These are phyloP conservation scores for Alnus rubra DNA, from an alignment of 306 rosid species.

Conservation along the genomic window DNA sequence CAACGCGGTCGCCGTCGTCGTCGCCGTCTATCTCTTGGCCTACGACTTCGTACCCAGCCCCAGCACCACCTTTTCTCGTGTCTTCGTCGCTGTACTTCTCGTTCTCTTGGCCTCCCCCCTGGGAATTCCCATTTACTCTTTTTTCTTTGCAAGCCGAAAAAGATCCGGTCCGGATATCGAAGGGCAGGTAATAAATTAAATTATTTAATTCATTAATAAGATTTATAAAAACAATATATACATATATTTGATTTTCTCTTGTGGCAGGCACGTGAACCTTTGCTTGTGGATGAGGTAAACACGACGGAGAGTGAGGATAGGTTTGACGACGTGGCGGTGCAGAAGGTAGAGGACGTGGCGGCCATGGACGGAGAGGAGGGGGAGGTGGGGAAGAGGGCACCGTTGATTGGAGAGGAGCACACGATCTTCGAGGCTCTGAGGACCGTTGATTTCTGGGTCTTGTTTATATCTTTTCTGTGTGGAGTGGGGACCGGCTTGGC, in stretches of 20 bases:
- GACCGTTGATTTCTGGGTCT: slow-evolving; percentile 75
- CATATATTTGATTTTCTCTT: no score
- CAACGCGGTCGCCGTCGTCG: slow-evolving; percentile 60
- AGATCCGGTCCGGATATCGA: slow-evolving; percentile 39
- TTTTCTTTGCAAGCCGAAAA: slow-evolving; percentile 26
- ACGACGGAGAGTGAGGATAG: slow-evolving; percentile 11
- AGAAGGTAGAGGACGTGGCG: background rate
- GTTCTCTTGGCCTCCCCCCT: slow-evolving; percentile 69
- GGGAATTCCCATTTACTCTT: slow-evolving; percentile 52
- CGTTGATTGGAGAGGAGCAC: slow-evolving; percentile 86
- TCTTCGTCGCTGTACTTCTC: slow-evolving; percentile 44
- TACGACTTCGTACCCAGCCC: slow-evolving; percentile 60
- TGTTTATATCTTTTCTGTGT: slow-evolving; percentile 81
- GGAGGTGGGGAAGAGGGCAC: slow-evolving; percentile 22
- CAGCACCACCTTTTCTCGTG: slow-evolving; percentile 31
- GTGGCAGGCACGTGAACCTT: slow-evolving; percentile 34
- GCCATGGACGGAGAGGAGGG: slow-evolving; percentile 13
- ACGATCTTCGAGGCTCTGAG: slow-evolving; percentile 56
- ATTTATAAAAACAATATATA: no score
- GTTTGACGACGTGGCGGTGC: background rate
- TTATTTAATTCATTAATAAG: no score
- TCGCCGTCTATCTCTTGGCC: slow-evolving; percentile 61
- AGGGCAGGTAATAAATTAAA: background rate
- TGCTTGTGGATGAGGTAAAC: slow-evolving; percentile 24
- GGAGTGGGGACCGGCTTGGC: slow-evolving; percentile 97